phyloP scores from a whole-genome alignment of 805 yeast species.

The Candida tibetensis region DNA sequence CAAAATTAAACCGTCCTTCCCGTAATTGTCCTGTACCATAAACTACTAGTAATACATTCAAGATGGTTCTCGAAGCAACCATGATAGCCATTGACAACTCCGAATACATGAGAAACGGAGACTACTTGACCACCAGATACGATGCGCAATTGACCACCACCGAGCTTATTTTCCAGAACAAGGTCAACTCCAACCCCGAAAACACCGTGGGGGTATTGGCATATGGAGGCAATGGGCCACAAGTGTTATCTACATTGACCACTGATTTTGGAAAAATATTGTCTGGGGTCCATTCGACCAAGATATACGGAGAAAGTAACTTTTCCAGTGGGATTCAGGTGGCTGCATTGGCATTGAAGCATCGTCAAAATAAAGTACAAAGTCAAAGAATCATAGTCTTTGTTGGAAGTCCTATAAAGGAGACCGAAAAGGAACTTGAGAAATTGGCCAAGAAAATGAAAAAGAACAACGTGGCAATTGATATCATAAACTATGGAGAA shows the following conservation, averaged over 20 bases:
- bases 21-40: too few relatives aligned
- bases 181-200: constrained; percentile 88
- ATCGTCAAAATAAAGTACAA: constrained; percentile 92
- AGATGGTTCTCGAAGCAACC: constrained; percentile 93
- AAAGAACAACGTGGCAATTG: constrained; percentile 88
- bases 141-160: constrained; percentile 92
- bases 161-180: constrained; percentile 79
- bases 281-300: constrained; percentile 77
- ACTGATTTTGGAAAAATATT: constrained; percentile 82
- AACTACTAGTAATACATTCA: too few relatives aligned
- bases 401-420: constrained; percentile 81
- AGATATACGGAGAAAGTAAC: constrained; percentile 64
- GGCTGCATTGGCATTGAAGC: constrained; percentile 87
- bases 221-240: constrained; percentile 80
- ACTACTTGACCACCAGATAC: constrained; percentile 80
- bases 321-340: constrained; percentile 86
- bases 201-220: constrained; percentile 89
- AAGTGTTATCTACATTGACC: constrained; percentile 85
- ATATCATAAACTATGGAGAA: constrained; percentile 90
- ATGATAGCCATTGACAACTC: constrained; percentile 95
- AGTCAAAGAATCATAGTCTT: constrained; percentile 86
- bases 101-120: constrained; percentile 95
- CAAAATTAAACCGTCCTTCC: too few relatives aligned
- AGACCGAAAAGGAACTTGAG: constrained; percentile 67
- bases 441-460: constrained; percentile 88